These are phyloP conservation scores for Mycosphaerelloides madeirae DNA, from an alignment of 2,329 filamentous ascomycete genomes.

Conservation along the genomic window DNA sequence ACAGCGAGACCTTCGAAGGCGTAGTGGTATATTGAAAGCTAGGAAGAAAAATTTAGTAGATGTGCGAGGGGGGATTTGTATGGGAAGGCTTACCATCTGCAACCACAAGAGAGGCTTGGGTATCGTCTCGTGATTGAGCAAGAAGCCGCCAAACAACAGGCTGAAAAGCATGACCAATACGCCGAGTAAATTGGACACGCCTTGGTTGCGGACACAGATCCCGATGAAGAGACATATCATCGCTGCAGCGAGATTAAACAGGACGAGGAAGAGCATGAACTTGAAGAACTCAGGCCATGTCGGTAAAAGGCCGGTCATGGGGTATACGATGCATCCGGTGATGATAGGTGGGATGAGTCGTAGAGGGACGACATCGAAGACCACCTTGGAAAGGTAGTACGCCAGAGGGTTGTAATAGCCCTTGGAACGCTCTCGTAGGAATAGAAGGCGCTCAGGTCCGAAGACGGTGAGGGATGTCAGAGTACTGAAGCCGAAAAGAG, in stretches of 20 bases:
- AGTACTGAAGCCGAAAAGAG: conserved; percentile 94
- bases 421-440: conserved; percentile 89
- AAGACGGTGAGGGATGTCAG: conserved; percentile 92
- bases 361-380: conserved; percentile 97
- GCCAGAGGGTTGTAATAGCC: conserved; percentile 92
- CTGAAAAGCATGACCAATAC: conserved; percentile 97
- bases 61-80: no score
- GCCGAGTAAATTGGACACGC: conserved; percentile 88
- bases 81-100: conserved; percentile 71
- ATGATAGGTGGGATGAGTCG: conserved; percentile 89
- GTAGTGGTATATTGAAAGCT: conserved; percentile 96
- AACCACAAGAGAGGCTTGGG: conserved; percentile 82
- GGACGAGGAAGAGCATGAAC: conserved; percentile 84
- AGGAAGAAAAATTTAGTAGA: conserved; percentile 28
- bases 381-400: conserved; percentile 91
- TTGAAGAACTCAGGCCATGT: conserved; percentile 79
- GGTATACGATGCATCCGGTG: conserved; percentile 93
- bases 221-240: conserved; percentile 94
- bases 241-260: conserved; percentile 93
- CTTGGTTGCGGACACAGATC: conserved; percentile 85
- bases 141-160: conserved; percentile 84
- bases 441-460: conserved; percentile 81
- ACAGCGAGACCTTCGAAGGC: conserved; percentile 95
- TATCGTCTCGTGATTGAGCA: conserved; percentile 92
- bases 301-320: conserved; percentile 90